Evolutionary conservation across 2,329 filamentous ascomycete species (phyloP).

Genomic region (Catunica adiposa): DNA sequence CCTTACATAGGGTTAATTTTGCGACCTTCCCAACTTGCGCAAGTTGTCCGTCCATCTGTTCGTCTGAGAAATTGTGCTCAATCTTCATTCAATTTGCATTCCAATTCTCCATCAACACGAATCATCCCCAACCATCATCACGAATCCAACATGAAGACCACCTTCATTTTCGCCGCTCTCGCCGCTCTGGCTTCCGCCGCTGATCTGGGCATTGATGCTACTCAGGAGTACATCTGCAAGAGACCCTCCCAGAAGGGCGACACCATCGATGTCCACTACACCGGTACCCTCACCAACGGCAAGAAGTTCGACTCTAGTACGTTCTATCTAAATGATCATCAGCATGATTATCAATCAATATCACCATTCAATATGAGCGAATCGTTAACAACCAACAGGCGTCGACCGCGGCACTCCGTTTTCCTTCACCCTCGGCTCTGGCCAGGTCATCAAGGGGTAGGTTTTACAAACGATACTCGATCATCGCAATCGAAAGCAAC

Average conservation of each 20-base stretch:
- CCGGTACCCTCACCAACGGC: constrained; percentile 61
- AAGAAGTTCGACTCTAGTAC: constrained; percentile 65
- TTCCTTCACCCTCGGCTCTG: constrained; percentile 59
- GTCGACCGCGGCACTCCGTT: constrained; percentile 67
- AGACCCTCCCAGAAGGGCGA: constrained; percentile 65
- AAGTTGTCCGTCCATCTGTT: not conserved
- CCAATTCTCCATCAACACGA: not conserved
- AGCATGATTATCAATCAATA: constrained; percentile 4
- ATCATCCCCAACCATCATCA: not conserved
- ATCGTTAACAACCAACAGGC: constrained; percentile 22
- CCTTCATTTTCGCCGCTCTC: constrained; percentile 34
- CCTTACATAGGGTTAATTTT: not conserved
- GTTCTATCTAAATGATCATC: constrained; percentile 17
- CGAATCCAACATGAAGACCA: constrained; percentile 25
- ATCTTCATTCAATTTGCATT: too few species aligned
- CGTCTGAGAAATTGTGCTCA: too few species aligned
- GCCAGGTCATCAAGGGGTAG: constrained; percentile 78
- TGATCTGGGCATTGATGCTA: constrained; percentile 64
- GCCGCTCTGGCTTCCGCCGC: constrained; percentile 35
- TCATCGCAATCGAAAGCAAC: constrained; percentile 15
- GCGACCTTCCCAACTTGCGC: not conserved
- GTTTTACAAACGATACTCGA: constrained; percentile 19
- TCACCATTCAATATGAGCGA: not conserved
- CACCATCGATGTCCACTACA: constrained; percentile 73
- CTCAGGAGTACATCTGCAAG: constrained; percentile 56